Conservation (phyloP, 208 protist genomes). For the Leishmania aethiopica region DNA sequence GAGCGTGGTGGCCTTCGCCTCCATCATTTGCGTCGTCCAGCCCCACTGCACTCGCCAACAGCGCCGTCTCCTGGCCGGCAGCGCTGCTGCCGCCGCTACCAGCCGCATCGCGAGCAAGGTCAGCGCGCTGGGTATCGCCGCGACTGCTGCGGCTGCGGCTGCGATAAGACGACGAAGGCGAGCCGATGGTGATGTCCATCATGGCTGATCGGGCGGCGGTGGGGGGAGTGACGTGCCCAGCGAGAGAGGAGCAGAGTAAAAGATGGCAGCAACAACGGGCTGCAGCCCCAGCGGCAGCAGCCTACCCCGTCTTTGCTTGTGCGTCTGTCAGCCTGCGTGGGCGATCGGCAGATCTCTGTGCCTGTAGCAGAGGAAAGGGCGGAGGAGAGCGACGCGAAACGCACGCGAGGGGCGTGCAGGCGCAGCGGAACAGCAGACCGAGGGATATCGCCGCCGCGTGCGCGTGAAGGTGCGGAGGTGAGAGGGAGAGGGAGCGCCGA, state of each 20-base stretch:
- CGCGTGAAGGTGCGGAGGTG: not conserved
- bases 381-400: not conserved
- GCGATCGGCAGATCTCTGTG: not conserved
- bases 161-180: constrained; percentile 22
- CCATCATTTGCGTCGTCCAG: not conserved
- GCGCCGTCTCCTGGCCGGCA: not conserved
- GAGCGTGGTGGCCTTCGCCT: not conserved
- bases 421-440: not conserved
- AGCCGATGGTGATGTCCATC: constrained; percentile 29
- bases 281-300: not conserved
- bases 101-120: not conserved
- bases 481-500: not conserved
- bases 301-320: not conserved
- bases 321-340: not conserved
- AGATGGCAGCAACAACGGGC: not conserved
- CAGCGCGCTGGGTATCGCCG: not conserved
- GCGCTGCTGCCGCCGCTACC: not conserved
- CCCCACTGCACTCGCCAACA: not conserved
- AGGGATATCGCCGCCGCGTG: not conserved
- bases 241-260: not conserved
- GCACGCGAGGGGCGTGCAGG: not conserved
- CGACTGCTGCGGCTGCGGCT: constrained; percentile 15
- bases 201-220: not conserved
- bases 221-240: not conserved
- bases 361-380: not conserved